Evolutionary conservation across 331 rosid genomes (phyloP).

Genomic region (Acacia pycnantha): DNA sequence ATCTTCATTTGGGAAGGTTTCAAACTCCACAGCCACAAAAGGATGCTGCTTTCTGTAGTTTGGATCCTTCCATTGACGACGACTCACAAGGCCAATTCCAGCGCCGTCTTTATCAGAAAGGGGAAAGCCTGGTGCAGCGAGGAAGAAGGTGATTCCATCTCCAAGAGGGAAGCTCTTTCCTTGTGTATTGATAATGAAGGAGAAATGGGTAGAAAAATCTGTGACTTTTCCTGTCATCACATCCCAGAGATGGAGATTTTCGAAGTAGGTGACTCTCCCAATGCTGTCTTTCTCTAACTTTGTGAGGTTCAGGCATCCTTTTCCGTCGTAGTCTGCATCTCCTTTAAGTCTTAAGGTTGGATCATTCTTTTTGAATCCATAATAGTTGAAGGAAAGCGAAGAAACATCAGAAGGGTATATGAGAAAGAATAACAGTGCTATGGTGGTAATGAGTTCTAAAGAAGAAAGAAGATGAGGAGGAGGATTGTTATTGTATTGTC

Average conservation of each 20-base stretch:
- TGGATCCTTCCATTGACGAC: neutral
- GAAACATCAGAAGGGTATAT: neutral
- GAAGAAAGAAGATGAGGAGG: neutral
- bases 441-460: neutral
- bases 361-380: neutral
- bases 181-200: neutral
- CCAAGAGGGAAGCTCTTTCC: neutral
- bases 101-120: slow-evolving; percentile 40
- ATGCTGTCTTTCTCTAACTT: neutral
- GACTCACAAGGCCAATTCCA: slow-evolving; percentile 35
- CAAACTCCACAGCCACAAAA: slow-evolving; percentile 56
- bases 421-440: neutral
- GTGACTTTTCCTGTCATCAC: neutral
- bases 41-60: slow-evolving; percentile 16
- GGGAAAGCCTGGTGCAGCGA: neutral
- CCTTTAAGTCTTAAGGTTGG: neutral
- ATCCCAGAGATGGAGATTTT: neutral
- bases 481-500: neutral
- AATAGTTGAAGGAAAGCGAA: neutral
- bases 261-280: neutral
- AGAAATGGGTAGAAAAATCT: neutral
- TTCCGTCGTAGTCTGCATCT: neutral
- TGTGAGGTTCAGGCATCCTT: neutral
- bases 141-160: slow-evolving; percentile 7
- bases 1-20: slow-evolving; percentile 25